These are phyloP conservation scores for Stenogyne calaminthoides DNA, from an alignment of 305 asterid species.

Conservation along the genomic window DNA sequence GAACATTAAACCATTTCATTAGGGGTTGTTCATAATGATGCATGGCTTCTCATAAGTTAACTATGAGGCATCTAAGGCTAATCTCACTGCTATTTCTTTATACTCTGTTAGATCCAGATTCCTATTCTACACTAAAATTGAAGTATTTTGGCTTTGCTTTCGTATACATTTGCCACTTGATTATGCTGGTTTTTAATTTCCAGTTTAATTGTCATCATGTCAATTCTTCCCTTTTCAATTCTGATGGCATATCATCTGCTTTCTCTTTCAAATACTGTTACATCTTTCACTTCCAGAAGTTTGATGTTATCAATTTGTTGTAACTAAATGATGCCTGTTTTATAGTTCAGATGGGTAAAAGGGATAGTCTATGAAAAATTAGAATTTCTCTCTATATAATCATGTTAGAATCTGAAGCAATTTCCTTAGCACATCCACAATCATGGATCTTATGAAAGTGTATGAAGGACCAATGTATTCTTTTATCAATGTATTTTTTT, in stretches of 20 bases:
- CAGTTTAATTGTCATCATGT: neutral
- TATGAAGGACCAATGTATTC: neutral
- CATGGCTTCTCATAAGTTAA: constrained; percentile 5
- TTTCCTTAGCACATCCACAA: neutral
- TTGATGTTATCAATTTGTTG: neutral
- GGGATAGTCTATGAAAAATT: neutral
- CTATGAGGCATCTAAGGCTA: neutral
- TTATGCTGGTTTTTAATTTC: neutral
- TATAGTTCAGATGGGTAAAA: neutral
- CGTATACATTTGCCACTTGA: neutral
- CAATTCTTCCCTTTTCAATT: neutral
- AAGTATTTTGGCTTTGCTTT: neutral
- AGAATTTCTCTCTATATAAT: neutral
- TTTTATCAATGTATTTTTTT: neutral
- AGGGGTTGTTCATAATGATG: neutral
- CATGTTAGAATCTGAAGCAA: constrained; percentile 1
- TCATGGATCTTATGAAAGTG: neutral
- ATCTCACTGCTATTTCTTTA: constrained; percentile 8
- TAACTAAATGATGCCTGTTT: neutral
- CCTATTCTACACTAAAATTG: neutral
- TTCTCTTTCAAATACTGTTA: neutral
- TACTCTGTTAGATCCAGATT: neutral
- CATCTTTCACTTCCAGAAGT: constrained; percentile 8
- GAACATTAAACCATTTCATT: neutral
- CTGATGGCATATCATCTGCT: constrained; percentile 2